These are phyloP conservation scores for Cladosporium sp. DNA, from an alignment of 2,329 filamentous ascomycete genomes.

Conservation along the genomic window DNA sequence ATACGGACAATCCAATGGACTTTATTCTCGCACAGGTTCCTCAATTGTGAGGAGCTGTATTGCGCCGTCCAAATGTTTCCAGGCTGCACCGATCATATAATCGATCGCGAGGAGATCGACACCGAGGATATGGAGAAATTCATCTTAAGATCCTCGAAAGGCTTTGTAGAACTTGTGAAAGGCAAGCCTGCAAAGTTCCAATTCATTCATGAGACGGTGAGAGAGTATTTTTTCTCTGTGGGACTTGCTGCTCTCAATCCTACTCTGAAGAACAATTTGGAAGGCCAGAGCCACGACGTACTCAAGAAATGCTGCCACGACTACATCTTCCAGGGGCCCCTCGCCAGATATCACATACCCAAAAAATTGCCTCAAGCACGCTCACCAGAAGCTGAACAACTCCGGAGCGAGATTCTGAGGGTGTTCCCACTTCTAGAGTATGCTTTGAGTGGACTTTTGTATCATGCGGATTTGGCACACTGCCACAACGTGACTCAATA, in stretches of 20 bases:
- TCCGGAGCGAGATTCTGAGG: not conserved
- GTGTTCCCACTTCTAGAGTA: not conserved
- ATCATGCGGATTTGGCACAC: not conserved
- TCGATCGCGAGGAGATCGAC: constrained; percentile 20
- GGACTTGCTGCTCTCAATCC: constrained; percentile 1
- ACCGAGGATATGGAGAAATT: constrained; percentile 29
- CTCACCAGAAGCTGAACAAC: not conserved
- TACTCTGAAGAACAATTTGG: not conserved
- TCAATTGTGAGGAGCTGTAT: constrained; percentile 44
- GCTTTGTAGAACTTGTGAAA: constrained; percentile 43
- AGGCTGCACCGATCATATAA: too few relatives aligned
- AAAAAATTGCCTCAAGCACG: too few relatives aligned
- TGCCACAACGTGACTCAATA: too few relatives aligned
- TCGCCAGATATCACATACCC: not conserved
- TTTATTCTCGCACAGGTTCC: constrained; percentile 43
- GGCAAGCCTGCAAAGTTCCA: constrained; percentile 36
- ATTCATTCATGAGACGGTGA: constrained; percentile 51
- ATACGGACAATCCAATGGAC: constrained; percentile 50
- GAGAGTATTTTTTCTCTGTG: not conserved
- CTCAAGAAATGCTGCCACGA: not conserved
- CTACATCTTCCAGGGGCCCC: not conserved
- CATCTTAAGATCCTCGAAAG: constrained; percentile 45
- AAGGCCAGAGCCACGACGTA: not conserved
- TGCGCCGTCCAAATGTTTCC: too few relatives aligned
- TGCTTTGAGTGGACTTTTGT: not conserved